phyloP scores from a whole-genome alignment of 805 yeast genomes.

The Sugiyamaella floridensis region DNA sequence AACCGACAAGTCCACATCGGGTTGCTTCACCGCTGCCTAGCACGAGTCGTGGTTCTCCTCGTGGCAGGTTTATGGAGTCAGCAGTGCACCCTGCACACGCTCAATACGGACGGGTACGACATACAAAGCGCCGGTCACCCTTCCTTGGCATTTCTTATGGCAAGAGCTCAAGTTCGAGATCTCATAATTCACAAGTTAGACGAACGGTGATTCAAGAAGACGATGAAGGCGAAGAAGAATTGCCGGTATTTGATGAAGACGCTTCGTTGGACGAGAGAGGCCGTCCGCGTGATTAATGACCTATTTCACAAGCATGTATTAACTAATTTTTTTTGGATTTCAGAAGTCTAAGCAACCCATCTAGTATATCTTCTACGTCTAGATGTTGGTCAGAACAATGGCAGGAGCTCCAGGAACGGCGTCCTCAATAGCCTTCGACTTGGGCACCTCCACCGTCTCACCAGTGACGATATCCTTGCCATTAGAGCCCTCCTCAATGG shows the following conservation, averaged over 20 bases:
- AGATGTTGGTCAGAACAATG: conserved; percentile 61
- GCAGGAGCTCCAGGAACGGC: conserved; percentile 96
- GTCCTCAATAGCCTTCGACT: conserved; percentile 60
- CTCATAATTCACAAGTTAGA: background rate
- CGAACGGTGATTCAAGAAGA: conserved; percentile 12
- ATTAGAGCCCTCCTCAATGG: conserved; percentile 51
- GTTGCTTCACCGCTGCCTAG: conserved; percentile 8
- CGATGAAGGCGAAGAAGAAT: conserved; percentile 10
- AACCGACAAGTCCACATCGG: conserved; percentile 10
- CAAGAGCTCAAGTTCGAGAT: background rate
- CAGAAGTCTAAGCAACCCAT: background rate
- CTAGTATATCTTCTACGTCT: conserved; percentile 9
- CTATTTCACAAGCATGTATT: background rate
- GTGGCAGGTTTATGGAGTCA: conserved; percentile 17
- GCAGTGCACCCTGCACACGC: conserved; percentile 12
- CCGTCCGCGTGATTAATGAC: background rate
- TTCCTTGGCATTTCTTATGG: background rate
- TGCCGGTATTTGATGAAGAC: background rate
- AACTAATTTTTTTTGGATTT: background rate
- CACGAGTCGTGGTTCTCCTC: background rate
- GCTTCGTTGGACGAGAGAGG: background rate
- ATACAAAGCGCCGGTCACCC: background rate
- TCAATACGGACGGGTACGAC: conserved; percentile 1
- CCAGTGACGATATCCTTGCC: conserved; percentile 68
- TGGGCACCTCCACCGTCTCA: conserved; percentile 56